These are phyloP conservation scores for Theobroma grandiflorum DNA, from an alignment of 441 rosid genomes.

Conservation along the genomic window DNA sequence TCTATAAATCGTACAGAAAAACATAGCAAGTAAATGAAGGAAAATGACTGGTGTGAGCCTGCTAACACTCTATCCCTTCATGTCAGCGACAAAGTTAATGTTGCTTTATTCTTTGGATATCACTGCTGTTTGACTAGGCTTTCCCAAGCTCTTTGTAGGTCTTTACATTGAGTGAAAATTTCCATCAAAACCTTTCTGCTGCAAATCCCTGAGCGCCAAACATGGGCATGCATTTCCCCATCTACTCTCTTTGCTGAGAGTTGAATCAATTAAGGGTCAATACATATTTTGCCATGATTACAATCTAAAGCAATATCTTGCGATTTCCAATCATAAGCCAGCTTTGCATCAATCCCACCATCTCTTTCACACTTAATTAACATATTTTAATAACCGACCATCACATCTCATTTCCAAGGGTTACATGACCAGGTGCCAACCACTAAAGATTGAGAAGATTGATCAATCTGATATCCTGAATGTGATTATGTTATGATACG, in stretches of 20 bases:
- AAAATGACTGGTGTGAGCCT: not conserved
- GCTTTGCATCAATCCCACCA: not conserved
- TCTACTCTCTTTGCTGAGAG: not conserved
- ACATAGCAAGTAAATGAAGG: not conserved
- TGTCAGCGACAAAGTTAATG: not conserved
- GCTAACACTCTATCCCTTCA: not conserved
- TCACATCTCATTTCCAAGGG: not conserved
- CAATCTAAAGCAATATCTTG: not conserved
- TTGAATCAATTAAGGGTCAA: not conserved
- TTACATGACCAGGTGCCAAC: not conserved
- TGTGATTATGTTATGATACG: not conserved
- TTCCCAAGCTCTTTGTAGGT: not conserved
- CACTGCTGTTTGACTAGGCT: not conserved
- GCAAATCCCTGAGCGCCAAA: not conserved
- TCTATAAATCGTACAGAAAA: not conserved
- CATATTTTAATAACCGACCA: conserved; percentile 17
- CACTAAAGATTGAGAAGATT: too few relatives aligned
- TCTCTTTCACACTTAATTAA: not conserved
- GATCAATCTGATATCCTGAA: not conserved
- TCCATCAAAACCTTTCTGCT: not conserved
- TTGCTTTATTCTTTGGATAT: not conserved
- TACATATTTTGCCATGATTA: not conserved
- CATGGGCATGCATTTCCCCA: not conserved
- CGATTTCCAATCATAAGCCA: not conserved
- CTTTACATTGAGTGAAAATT: too few relatives aligned